Conservation (phyloP, 371 early-diverging fungal genomes). For the Pancytospora philotis region DNA sequence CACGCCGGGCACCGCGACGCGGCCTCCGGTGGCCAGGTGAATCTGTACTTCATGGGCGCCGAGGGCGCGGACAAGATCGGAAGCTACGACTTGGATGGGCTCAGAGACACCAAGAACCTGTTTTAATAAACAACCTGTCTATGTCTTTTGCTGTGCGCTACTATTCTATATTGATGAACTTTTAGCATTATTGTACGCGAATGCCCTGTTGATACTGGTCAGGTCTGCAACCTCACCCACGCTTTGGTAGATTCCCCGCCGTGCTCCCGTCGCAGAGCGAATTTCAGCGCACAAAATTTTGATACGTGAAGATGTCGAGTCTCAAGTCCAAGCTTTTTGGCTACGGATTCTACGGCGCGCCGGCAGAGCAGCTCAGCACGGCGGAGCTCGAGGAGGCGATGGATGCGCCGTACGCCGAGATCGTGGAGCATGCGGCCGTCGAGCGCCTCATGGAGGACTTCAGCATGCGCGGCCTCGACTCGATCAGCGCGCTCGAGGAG, state of each 20-base stretch:
- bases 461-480: background rate
- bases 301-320: too few species aligned
- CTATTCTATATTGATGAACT: too few species aligned
- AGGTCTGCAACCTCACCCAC: too few species aligned
- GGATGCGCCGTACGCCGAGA: background rate
- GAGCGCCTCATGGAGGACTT: background rate
- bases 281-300: too few species aligned
- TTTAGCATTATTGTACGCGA: too few species aligned
- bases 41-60: constrained; percentile 61
- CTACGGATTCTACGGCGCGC: background rate
- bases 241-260: too few species aligned
- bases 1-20: constrained; percentile 97
- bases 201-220: too few species aligned
- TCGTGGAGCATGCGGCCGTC: background rate
- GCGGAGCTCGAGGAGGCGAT: background rate
- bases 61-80: constrained; percentile 59
- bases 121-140: too few species aligned
- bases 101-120: constrained; percentile 48
- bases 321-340: background rate
- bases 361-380: background rate
- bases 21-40: constrained; percentile 86
- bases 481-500: background rate
- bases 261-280: too few species aligned
- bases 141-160: too few species aligned
- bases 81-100: constrained; percentile 52